Evolutionary conservation across 208 protist species (phyloP).

Genomic region (Leishmania turanica): DNA sequence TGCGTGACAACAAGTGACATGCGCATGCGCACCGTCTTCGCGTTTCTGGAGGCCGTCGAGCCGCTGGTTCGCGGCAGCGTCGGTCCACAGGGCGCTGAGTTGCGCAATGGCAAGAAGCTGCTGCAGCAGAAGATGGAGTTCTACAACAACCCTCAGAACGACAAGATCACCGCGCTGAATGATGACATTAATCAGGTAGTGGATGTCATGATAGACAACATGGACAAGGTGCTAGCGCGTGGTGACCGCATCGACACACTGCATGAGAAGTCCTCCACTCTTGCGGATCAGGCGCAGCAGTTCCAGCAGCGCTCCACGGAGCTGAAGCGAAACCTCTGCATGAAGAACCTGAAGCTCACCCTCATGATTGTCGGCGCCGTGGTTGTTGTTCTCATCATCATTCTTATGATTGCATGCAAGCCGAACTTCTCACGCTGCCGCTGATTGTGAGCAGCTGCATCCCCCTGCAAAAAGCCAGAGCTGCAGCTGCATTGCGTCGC

Average conservation of each 20-base stretch:
- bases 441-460: not conserved
- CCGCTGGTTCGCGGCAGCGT: slow-evolving; percentile 68
- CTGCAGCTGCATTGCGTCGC: not conserved
- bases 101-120: slow-evolving; percentile 91
- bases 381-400: slow-evolving; percentile 78
- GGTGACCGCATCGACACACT: slow-evolving; percentile 88
- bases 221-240: slow-evolving; percentile 91
- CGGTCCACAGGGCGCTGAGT: slow-evolving; percentile 55
- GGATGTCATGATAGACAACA: slow-evolving; percentile 94
- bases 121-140: slow-evolving; percentile 94
- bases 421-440: slow-evolving; percentile 87
- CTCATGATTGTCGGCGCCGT: slow-evolving; percentile 79
- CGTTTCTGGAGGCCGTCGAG: slow-evolving; percentile 91
- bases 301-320: slow-evolving; percentile 86
- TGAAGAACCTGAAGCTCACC: slow-evolving; percentile 91
- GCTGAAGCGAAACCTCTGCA: slow-evolving; percentile 89
- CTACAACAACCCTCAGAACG: slow-evolving; percentile 93
- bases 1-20: slow-evolving; percentile 89
- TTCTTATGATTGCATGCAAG: slow-evolving; percentile 86
- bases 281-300: slow-evolving; percentile 83
- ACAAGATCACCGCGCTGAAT: slow-evolving; percentile 90
- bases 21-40: slow-evolving; percentile 91
- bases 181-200: slow-evolving; percentile 92
- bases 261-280: slow-evolving; percentile 82
- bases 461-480: slow-evolving; percentile 5